Evolutionary conservation across 352 stramenopile genomes (phyloP).

Genomic region (Phytopythium kandeliae): DNA sequence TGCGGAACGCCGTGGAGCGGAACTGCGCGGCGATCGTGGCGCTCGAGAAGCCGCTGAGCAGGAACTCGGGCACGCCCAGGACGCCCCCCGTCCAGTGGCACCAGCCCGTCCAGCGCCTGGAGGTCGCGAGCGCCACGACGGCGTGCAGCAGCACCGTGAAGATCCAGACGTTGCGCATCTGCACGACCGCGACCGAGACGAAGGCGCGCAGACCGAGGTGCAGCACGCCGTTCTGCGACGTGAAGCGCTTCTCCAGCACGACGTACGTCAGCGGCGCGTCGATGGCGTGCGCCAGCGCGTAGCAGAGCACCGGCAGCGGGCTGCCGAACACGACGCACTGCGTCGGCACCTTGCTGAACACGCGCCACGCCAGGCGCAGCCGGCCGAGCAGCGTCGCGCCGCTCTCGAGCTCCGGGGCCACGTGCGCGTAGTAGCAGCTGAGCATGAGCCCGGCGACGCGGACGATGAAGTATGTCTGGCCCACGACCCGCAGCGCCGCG

Average conservation of each 20-base stretch:
- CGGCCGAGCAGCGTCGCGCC: not conserved
- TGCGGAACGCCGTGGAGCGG: constrained; percentile 16
- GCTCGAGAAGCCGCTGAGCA: constrained; percentile 25
- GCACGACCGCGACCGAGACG: constrained; percentile 21
- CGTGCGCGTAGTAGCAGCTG: constrained; percentile 21
- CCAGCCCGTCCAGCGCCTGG: constrained; percentile 8
- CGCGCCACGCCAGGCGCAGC: constrained; percentile 8
- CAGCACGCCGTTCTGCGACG: constrained; percentile 10
- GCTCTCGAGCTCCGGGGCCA: not conserved
- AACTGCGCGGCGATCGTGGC: constrained; percentile 28
- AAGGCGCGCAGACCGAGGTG: constrained; percentile 3
- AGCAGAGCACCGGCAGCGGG: constrained; percentile 33
- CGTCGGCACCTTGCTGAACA: constrained; percentile 37
- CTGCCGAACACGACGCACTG: constrained; percentile 48
- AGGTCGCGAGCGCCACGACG: not conserved
- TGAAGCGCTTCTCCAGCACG: constrained; percentile 21
- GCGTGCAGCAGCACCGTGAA: constrained; percentile 23
- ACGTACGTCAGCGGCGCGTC: constrained; percentile 35
- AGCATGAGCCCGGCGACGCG: constrained; percentile 20
- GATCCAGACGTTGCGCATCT: constrained; percentile 44
- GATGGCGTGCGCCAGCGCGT: constrained; percentile 36
- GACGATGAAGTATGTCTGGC: constrained; percentile 32
- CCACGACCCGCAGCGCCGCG: constrained; percentile 17
- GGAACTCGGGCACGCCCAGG: constrained; percentile 23
- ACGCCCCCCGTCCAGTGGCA: constrained; percentile 14